phyloP scores from a whole-genome alignment of 116 monocot genomes.

The Posidonia oceanica region DNA sequence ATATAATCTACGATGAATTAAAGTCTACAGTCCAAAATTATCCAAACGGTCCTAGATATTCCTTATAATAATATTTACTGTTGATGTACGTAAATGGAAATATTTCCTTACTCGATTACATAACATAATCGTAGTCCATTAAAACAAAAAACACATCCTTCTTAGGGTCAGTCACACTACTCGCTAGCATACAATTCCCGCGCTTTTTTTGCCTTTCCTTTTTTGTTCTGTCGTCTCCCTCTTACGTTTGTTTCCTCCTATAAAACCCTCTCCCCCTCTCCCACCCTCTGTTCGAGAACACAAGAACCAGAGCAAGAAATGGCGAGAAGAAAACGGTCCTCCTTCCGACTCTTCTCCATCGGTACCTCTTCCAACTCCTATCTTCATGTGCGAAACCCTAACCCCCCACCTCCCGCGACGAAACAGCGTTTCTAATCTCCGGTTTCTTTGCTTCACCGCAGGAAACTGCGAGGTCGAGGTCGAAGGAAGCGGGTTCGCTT shows the following conservation, averaged over 20 bases:
- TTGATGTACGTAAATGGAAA: too few species aligned
- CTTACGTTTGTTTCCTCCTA: not conserved
- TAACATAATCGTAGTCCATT: too few species aligned
- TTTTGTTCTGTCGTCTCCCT: not conserved
- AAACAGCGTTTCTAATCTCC: not conserved
- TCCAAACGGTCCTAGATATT: too few species aligned
- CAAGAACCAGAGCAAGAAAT: not conserved
- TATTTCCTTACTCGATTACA: too few species aligned
- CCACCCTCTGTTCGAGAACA: not conserved
- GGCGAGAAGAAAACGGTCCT: not conserved
- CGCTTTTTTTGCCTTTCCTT: not conserved
- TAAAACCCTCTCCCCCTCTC: not conserved
- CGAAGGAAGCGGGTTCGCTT: slow-evolving; percentile 16
- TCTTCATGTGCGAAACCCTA: not conserved
- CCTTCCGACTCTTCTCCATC: not conserved
- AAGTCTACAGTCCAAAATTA: too few species aligned
- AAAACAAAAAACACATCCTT: too few species aligned
- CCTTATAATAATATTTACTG: too few species aligned
- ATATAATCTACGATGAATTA: too few species aligned
- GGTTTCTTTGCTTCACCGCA: not conserved
- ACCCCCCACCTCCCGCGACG: not conserved
- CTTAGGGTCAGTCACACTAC: too few species aligned
- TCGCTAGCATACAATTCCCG: not conserved
- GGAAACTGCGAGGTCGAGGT: slow-evolving; percentile 63
- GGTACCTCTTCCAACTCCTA: not conserved